A percentile compares a stretch with the other conserved stretches of the same genome.
Evolutionary conservation across 2,329 filamentous ascomycete genomes (phyloP).

Genomic region (Chrysoporthe cubensis): DNA sequence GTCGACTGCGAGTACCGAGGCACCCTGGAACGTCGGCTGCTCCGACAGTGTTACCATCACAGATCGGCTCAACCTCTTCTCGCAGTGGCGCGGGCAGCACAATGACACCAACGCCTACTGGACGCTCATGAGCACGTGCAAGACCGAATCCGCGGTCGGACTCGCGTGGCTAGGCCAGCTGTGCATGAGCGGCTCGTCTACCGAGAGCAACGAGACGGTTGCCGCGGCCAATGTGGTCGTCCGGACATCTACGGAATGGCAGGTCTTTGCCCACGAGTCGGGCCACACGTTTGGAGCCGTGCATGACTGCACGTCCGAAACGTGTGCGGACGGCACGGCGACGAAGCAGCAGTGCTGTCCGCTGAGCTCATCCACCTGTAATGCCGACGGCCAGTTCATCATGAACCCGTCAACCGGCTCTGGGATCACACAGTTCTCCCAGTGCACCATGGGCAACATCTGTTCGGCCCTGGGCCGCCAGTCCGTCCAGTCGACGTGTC

Average conservation of each 20-base stretch:
- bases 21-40: conserved; percentile 86
- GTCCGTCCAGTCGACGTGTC: conserved; percentile 74
- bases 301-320: conserved; percentile 79
- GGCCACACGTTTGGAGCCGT: conserved; percentile 96
- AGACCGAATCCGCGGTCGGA: conserved; percentile 82
- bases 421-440: conserved; percentile 79
- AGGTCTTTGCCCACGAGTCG: conserved; percentile 92
- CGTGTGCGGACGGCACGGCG: conserved; percentile 66
- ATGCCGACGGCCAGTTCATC: conserved; percentile 80
- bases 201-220: conserved; percentile 68
- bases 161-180: conserved; percentile 92
- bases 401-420: conserved; percentile 91
- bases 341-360: conserved; percentile 74
- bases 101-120: conserved; percentile 88
- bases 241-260: conserved; percentile 83
- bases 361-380: conserved; percentile 66
- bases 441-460: conserved; percentile 90
- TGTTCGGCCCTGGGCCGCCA: conserved; percentile 82
- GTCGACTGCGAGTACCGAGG: conserved; percentile 63
- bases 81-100: conserved; percentile 79
- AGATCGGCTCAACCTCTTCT: conserved; percentile 84
- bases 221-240: conserved; percentile 89
- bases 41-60: conserved; percentile 66
- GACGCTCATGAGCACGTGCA: conserved; percentile 83
- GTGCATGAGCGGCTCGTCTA: conserved; percentile 64